phyloP scores from a whole-genome alignment of 176 grass and related monocot genomes.

The Chrysopogon serrulatus region DNA sequence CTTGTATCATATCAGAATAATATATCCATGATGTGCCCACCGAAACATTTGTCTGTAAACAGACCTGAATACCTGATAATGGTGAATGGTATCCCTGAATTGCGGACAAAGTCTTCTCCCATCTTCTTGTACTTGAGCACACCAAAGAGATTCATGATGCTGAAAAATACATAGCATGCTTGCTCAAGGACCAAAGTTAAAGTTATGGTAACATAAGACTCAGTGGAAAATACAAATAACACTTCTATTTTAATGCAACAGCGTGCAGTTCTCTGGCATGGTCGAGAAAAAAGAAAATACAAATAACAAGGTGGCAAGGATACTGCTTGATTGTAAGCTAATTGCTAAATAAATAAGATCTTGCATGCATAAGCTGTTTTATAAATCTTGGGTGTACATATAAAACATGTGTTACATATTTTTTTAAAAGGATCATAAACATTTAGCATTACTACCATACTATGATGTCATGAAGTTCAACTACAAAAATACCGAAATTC shows the following conservation, averaged over 20 bases:
- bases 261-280: too few relatives aligned
- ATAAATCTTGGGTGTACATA: background rate
- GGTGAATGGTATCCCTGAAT: constrained; percentile 84
- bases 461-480: constrained; percentile 9
- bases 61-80: constrained; percentile 94
- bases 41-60: background rate
- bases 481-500: background rate
- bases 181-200: background rate
- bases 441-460: background rate
- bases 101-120: constrained; percentile 74
- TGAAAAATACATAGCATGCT: constrained; percentile 23
- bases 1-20: constrained; percentile 16
- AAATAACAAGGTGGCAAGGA: constrained; percentile 1
- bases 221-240: background rate
- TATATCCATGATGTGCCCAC: background rate
- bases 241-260: too few relatives aligned
- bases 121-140: constrained; percentile 98
- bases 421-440: background rate
- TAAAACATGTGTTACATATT: background rate
- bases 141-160: constrained; percentile 96
- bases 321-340: background rate
- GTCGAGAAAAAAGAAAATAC: too few relatives aligned
- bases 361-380: background rate
- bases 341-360: background rate
- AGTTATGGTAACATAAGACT: background rate